Evolutionary conservation across 768 basidiomycete genomes (phyloP).

Genomic region (Boletus pseudopeckii): DNA sequence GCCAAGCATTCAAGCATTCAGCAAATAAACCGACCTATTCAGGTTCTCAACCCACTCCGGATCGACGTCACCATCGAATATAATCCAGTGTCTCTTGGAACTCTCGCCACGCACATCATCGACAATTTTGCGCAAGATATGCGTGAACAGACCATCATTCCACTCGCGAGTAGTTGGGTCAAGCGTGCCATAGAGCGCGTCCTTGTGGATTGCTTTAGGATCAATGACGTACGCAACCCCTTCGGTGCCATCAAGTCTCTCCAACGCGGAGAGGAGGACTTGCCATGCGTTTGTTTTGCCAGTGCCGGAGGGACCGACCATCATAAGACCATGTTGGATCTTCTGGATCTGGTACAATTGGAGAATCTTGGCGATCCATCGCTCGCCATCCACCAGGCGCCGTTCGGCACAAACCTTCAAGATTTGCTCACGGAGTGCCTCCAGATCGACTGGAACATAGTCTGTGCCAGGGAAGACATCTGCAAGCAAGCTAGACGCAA

Average conservation of each 20-base stretch:
- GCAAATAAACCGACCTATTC: constrained; percentile 68
- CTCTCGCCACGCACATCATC: constrained; percentile 99
- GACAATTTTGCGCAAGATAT: constrained; percentile 95
- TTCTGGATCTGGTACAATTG: constrained; percentile 99
- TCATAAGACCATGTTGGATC: constrained; percentile 99
- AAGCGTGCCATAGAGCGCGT: constrained; percentile 93
- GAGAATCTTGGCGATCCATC: constrained; percentile 93
- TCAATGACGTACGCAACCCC: constrained; percentile 96
- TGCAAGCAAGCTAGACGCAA: constrained; percentile 65
- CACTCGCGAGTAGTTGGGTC: constrained; percentile 98
- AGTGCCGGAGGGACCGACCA: constrained; percentile 96
- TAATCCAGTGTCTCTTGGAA: constrained; percentile 96
- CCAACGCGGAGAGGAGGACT: constrained; percentile 85
- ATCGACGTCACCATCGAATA: constrained; percentile 99
- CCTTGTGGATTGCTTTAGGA: constrained; percentile 99
- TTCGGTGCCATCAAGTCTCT: constrained; percentile 87
- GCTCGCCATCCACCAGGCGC: constrained; percentile 80
- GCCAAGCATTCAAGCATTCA: neutral
- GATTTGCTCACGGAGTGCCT: constrained; percentile 82
- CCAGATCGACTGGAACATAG: constrained; percentile 85
- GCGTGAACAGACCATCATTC: constrained; percentile 98
- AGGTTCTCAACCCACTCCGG: constrained; percentile 99
- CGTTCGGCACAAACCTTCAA: constrained; percentile 81
- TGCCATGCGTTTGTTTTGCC: constrained; percentile 99
- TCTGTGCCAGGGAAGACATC: constrained; percentile 98